Conservation (phyloP, 2,329 filamentous ascomycete species). For the Colletotrichum sp. region DNA sequence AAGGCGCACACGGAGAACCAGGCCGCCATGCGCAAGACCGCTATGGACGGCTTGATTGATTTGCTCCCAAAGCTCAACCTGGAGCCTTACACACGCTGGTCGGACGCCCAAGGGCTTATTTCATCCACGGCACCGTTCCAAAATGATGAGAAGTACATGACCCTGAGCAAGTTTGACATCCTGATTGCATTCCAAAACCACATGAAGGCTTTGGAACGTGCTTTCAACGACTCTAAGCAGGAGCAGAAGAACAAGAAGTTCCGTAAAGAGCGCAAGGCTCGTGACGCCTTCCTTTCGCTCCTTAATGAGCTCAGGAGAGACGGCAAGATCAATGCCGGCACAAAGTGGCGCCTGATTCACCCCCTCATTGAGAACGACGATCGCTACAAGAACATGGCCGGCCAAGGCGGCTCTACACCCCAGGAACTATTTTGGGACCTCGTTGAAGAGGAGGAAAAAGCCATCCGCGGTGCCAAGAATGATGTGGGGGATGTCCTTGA, state of each 20-base stretch:
- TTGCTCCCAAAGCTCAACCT: constrained; percentile 82
- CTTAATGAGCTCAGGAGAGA: constrained; percentile 75
- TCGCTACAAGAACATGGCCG: constrained; percentile 83
- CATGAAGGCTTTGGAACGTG: constrained; percentile 89
- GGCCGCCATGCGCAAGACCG: constrained; percentile 73
- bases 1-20: constrained; percentile 81
- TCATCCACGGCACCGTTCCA: constrained; percentile 79
- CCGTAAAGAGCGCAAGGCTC: constrained; percentile 83
- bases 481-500: constrained; percentile 88
- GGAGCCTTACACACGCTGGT: constrained; percentile 94
- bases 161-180: constrained; percentile 87
- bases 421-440: constrained; percentile 96
- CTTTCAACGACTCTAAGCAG: constrained; percentile 90
- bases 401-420: constrained; percentile 83
- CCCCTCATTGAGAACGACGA: constrained; percentile 79
- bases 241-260: constrained; percentile 82
- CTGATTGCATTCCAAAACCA: constrained; percentile 93
- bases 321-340: constrained; percentile 86
- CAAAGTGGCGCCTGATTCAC: constrained; percentile 86
- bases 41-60: constrained; percentile 81
- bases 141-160: constrained; percentile 82
- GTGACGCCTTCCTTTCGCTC: constrained; percentile 80
- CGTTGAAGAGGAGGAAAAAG: constrained; percentile 90
- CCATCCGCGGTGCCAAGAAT: constrained; percentile 81
- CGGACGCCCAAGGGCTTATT: constrained; percentile 84